Evolutionary conservation across 352 stramenopile genomes (phyloP).

Genomic region (Pythium oligandrum): DNA sequence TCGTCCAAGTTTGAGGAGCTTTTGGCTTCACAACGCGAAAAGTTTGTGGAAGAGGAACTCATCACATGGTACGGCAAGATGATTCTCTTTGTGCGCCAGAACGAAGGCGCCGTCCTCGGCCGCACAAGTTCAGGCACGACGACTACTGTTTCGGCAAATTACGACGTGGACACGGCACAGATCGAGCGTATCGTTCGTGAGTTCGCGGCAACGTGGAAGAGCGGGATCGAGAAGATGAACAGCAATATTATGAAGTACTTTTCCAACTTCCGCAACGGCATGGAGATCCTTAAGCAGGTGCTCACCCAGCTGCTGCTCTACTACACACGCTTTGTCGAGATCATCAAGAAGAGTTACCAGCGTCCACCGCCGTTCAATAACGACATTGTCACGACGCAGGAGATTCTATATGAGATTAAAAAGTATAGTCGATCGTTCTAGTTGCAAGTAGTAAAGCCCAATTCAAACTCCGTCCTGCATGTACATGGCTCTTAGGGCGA

Average conservation of each 20-base stretch:
- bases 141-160: constrained; percentile 5
- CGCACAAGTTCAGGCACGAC: constrained; percentile 25
- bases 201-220: constrained; percentile 95
- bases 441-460: neutral
- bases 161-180: constrained; percentile 82
- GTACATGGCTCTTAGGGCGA: neutral
- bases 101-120: constrained; percentile 80
- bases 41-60: constrained; percentile 97
- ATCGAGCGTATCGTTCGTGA: constrained; percentile 94
- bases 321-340: constrained; percentile 98
- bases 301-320: constrained; percentile 97
- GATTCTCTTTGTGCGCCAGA: constrained; percentile 97
- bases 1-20: constrained; percentile 93
- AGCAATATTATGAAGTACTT: constrained; percentile 97
- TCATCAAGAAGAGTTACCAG: constrained; percentile 92
- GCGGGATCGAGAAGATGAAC: constrained; percentile 97
- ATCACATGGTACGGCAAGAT: constrained; percentile 92
- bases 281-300: constrained; percentile 99
- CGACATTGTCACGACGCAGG: constrained; percentile 93
- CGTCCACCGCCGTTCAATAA: constrained; percentile 82
- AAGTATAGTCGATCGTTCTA: constrained; percentile 95
- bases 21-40: constrained; percentile 90
- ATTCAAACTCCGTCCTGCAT: constrained; percentile 5
- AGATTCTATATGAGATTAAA: constrained; percentile 98
- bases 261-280: constrained; percentile 97